These are phyloP conservation scores for Triticum monococcum DNA, from an alignment of 176 grass and related monocot genomes.

Conservation along the genomic window DNA sequence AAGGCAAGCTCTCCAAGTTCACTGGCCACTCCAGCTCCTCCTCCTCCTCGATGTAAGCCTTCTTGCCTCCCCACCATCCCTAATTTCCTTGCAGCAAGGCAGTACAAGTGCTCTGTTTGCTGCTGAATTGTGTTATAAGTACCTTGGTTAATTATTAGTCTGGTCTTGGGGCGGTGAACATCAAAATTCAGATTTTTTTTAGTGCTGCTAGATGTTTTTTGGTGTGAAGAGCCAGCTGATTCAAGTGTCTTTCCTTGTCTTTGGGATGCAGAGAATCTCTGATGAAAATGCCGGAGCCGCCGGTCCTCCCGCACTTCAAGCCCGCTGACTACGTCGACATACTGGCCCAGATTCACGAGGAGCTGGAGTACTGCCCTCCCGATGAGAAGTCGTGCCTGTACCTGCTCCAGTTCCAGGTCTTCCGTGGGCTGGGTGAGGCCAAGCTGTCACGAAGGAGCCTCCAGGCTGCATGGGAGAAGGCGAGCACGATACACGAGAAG, in stretches of 20 bases:
- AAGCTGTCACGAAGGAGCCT: conserved; percentile 83
- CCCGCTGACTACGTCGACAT: conserved; percentile 79
- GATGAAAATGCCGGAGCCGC: conserved; percentile 79
- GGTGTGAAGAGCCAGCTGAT: neutral
- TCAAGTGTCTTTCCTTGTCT: neutral
- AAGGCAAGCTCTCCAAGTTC: conserved; percentile 81
- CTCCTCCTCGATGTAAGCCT: conserved; percentile 77
- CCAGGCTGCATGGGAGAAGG: conserved; percentile 86
- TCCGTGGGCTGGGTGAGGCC: conserved; percentile 75
- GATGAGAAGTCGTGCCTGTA: conserved; percentile 69
- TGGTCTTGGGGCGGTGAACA: neutral
- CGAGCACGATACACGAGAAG: conserved; percentile 85
- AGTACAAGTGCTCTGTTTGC: neutral
- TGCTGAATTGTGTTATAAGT: neutral
- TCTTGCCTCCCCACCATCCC: neutral
- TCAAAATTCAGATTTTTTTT: neutral
- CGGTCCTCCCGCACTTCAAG: conserved; percentile 71
- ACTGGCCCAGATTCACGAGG: conserved; percentile 88
- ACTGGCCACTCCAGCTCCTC: conserved; percentile 51
- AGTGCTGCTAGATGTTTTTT: neutral
- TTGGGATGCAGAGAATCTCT: conserved; percentile 70
- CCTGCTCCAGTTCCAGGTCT: conserved; percentile 90
- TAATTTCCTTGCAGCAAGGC: neutral
- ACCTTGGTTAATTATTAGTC: neutral
- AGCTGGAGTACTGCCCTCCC: conserved; percentile 70